These are phyloP conservation scores for Sporobolomyces phaffii DNA, from an alignment of 768 basidiomycete genomes.

Conservation along the genomic window DNA sequence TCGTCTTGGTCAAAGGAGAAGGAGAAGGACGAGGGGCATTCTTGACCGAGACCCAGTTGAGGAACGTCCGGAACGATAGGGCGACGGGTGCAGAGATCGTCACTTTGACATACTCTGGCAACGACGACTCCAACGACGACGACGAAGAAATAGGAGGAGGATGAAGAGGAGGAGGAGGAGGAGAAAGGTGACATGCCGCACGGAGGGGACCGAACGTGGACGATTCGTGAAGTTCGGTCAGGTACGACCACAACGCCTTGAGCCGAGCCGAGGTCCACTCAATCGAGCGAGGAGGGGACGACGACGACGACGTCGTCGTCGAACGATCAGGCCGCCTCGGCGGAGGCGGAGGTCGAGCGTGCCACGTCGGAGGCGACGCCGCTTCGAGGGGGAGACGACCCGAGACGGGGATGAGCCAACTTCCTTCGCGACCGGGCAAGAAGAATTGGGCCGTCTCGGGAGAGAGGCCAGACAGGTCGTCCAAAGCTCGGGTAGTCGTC, in stretches of 20 bases:
- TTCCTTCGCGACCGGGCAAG: constrained; percentile 15
- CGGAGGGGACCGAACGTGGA: constrained; percentile 4
- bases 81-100: constrained; percentile 24
- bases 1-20: background rate
- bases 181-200: background rate
- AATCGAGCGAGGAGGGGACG: background rate
- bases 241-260: background rate
- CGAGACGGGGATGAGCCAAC: constrained; percentile 28
- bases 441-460: background rate
- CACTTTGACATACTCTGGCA: constrained; percentile 12
- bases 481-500: no score
- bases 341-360: background rate
- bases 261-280: constrained; percentile 27
- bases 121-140: no score
- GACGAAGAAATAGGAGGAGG: no score
- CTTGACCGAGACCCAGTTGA: background rate
- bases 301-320: background rate
- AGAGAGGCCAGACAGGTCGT: background rate
- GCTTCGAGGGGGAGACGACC: background rate
- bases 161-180: background rate
- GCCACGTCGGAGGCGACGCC: no score
- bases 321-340: no score
- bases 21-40: no score
- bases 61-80: constrained; percentile 7
- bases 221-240: background rate